These are phyloP conservation scores for Byssothecium circinans DNA, from an alignment of 2,329 filamentous ascomycete species.

Conservation along the genomic window DNA sequence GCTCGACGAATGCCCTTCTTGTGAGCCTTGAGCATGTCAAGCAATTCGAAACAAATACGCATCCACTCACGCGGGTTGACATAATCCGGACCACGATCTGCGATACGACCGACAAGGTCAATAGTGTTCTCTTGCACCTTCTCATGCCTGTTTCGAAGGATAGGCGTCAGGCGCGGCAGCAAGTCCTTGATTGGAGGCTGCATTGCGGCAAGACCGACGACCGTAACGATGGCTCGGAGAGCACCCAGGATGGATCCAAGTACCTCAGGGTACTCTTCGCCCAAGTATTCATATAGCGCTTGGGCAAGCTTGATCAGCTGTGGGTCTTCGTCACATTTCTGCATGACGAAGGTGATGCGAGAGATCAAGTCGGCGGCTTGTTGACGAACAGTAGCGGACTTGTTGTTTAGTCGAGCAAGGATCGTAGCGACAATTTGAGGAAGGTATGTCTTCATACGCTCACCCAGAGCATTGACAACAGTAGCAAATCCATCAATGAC, in stretches of 20 bases:
- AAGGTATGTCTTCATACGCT: slow-evolving; percentile 92
- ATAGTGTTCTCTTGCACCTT: slow-evolving; percentile 99
- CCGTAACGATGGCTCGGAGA: slow-evolving; percentile 92
- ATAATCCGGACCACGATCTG: slow-evolving; percentile 92
- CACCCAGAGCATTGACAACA: slow-evolving; percentile 91
- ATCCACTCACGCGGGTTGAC: slow-evolving; percentile 99
- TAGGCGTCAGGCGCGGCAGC: slow-evolving; percentile 92
- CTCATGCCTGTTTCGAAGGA: slow-evolving; percentile 95
- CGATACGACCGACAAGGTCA: slow-evolving; percentile 95
- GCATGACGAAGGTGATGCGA: slow-evolving; percentile 97
- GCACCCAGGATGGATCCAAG: slow-evolving; percentile 95
- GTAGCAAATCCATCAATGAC: slow-evolving; percentile 98
- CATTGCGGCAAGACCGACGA: slow-evolving; percentile 97
- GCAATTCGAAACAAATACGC: slow-evolving; percentile 97
- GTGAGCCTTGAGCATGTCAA: slow-evolving; percentile 99
- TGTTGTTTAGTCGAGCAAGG: slow-evolving; percentile 96
- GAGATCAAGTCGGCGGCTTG: slow-evolving; percentile 96
- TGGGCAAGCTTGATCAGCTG: slow-evolving; percentile 94
- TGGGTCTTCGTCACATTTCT: slow-evolving; percentile 94
- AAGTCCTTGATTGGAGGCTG: slow-evolving; percentile 97
- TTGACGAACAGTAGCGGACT: slow-evolving; percentile 92
- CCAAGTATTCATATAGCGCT: slow-evolving; percentile 95
- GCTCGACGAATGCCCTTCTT: slow-evolving; percentile 98
- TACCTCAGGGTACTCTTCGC: slow-evolving; percentile 97
- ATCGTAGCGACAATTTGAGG: slow-evolving; percentile 97